Percentiles rank a stretch among this genome's conserved stretches.
These are phyloP conservation scores for Zarea fungicola DNA, from an alignment of 2,329 filamentous ascomycete species.

Conservation along the genomic window DNA sequence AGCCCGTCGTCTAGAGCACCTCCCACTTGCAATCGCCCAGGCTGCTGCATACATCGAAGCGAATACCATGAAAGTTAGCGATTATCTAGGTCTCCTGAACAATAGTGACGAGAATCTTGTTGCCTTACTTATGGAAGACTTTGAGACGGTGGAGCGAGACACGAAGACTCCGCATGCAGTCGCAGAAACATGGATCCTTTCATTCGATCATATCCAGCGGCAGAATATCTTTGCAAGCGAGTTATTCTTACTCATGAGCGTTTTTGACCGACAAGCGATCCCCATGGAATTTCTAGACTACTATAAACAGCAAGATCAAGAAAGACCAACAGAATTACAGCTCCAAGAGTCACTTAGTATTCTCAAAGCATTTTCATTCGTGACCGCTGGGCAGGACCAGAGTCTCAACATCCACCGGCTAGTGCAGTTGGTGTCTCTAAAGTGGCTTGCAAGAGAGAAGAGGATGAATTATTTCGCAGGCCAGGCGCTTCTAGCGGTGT, in stretches of 20 bases:
- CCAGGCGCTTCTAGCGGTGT: constrained; percentile 19
- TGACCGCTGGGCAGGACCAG: constrained; percentile 16
- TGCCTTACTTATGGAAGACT: constrained; percentile 22
- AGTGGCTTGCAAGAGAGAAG: constrained; percentile 21
- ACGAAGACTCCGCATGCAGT: constrained; percentile 21
- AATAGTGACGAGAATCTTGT: constrained; percentile 23
- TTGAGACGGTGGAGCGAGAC: constrained; percentile 20
- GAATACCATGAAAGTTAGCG: constrained; percentile 19
- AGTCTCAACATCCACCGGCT: constrained; percentile 27
- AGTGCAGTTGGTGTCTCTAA: constrained; percentile 27
- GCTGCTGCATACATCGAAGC: constrained; percentile 25
- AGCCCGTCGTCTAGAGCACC: constrained; percentile 18
- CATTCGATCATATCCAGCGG: constrained; percentile 25
- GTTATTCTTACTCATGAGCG: background rate
- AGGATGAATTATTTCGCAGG: background rate
- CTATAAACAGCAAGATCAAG: background rate
- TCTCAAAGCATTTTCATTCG: constrained; percentile 24
- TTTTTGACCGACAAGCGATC: background rate
- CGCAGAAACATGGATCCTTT: constrained; percentile 27
- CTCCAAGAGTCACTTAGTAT: constrained; percentile 19
- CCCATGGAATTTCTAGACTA: constrained; percentile 10
- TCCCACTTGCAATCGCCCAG: constrained; percentile 26
- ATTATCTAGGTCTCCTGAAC: constrained; percentile 27
- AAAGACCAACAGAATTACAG: background rate
- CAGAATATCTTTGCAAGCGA: constrained; percentile 12